Evolutionary conservation across 768 basidiomycete genomes (phyloP), one percentile per base, ranked within the genome.

Genomic region (Rhizopogon vulgaris): DNA sequence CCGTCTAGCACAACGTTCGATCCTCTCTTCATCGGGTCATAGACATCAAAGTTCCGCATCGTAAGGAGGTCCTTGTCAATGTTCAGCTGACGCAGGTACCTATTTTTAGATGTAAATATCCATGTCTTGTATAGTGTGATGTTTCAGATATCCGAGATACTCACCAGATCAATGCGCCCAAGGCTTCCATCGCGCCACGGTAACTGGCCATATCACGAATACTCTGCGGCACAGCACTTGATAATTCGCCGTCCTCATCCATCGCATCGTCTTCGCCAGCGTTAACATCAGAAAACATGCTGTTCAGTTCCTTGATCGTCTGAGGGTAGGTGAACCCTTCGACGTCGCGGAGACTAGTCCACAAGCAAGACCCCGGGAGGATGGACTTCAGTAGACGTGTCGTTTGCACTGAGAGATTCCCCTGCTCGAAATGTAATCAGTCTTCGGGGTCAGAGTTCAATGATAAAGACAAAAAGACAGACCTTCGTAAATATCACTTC

Each of bases 11-110:
- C 78, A 51, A 98, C 70, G 25, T 84, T 89, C 63, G 85, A 77
- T n/a, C 93, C 94, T 54, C 79, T 78, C 64, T 87, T 85, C 82
- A 97, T 92, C 0, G 96, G 96, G 67, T 97, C 93, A 63, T 95
- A 96, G 37, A 96, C 77, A 59, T 97, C 94, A 78, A 99, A 99
- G 64, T 98, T 98, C 71, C 84, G 88, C 87, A 96, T 94, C 50
- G 85, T 90, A 61, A 99, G 68, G 51, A 99, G 83, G 57, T 97
- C 94, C 63, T 91, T 89, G 71, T 94, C 95, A 56, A 98, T 92
- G 63, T 98, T 98, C 38, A 99, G 78, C 55, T 91, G 90, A 36
- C 88, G 84, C 12, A 98, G 79, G 64, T 93, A 93, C 82, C 86
- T 85, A 50, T 53, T 48, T 46, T 53, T 36, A 41, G 9, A 43